phyloP scores from a whole-genome alignment of 257 asterid genomes.

The Scutellaria galericulata region DNA sequence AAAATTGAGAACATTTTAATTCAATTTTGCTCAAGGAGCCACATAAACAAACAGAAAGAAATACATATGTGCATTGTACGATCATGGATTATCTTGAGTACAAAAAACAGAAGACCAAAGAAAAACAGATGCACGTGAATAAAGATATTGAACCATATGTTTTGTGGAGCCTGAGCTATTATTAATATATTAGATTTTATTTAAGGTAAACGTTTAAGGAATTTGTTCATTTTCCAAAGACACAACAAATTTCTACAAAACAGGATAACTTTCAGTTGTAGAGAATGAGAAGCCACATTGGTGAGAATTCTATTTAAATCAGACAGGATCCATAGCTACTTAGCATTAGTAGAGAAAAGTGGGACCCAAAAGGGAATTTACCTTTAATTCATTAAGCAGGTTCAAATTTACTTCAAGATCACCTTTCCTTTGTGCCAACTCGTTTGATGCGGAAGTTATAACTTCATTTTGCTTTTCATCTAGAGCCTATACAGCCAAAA shows the following conservation, averaged over 20 bases:
- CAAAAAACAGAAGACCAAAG: slow-evolving; percentile 7
- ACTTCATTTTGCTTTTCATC: slow-evolving; percentile 96
- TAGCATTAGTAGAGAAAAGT: slow-evolving; percentile 5
- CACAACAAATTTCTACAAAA: no score
- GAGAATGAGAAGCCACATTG: no score
- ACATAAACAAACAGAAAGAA: background rate
- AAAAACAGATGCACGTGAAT: background rate
- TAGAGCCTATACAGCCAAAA: slow-evolving; percentile 61
- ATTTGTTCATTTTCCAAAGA: background rate
- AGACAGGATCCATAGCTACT: background rate
- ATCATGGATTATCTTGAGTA: background rate
- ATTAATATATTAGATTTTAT: background rate
- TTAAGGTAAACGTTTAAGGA: background rate
- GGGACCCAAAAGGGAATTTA: slow-evolving; percentile 40
- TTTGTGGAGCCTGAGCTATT: background rate
- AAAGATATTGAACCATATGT: background rate
- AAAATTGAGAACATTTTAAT: background rate
- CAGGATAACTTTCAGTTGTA: no score
- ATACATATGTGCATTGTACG: background rate
- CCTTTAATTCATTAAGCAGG: slow-evolving; percentile 89
- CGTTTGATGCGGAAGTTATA: slow-evolving; percentile 81
- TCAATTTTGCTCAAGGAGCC: slow-evolving; percentile 3
- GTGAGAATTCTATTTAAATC: background rate
- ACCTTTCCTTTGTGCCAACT: slow-evolving; percentile 85
- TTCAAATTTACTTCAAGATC: slow-evolving; percentile 92